phyloP scores from a whole-genome alignment of 139 green algal genomes.

The Raphidocelis subcapitata region DNA sequence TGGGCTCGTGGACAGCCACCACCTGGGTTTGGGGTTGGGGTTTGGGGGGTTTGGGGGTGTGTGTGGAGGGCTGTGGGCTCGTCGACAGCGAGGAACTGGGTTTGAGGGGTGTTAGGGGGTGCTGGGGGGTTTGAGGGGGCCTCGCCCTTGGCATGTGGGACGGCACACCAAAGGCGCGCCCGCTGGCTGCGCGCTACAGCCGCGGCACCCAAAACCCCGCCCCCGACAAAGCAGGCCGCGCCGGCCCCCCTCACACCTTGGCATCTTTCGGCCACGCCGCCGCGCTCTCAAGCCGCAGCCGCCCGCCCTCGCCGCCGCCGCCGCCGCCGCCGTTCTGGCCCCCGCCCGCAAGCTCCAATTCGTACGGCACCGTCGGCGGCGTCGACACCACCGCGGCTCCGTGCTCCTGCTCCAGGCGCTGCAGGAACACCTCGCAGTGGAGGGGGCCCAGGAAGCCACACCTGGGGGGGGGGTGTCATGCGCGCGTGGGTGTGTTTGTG shows the following conservation, averaged over 20 bases:
- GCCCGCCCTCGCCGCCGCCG: neutral
- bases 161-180: too few species aligned
- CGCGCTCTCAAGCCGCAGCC: constrained; percentile 60
- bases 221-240: too few species aligned
- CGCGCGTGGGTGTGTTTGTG: neutral
- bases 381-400: constrained; percentile 74
- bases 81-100: too few species aligned
- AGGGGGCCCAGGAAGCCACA: constrained; percentile 89
- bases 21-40: too few species aligned
- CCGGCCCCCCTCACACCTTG: constrained; percentile 1
- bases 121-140: too few species aligned
- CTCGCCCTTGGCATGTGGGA: too few species aligned
- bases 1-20: constrained; percentile 73
- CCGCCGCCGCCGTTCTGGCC: neutral
- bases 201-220: too few species aligned
- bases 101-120: too few species aligned
- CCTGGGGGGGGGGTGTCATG: neutral
- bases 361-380: constrained; percentile 88
- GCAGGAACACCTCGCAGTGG: constrained; percentile 94
- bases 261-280: constrained; percentile 63
- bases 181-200: too few species aligned
- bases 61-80: too few species aligned
- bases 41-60: too few species aligned
- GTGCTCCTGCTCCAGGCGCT: constrained; percentile 84
- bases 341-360: constrained; percentile 47